Evolutionary conservation across 2,329 filamentous ascomycete species (phyloP).

Genomic region (Beauveria medogensis): DNA sequence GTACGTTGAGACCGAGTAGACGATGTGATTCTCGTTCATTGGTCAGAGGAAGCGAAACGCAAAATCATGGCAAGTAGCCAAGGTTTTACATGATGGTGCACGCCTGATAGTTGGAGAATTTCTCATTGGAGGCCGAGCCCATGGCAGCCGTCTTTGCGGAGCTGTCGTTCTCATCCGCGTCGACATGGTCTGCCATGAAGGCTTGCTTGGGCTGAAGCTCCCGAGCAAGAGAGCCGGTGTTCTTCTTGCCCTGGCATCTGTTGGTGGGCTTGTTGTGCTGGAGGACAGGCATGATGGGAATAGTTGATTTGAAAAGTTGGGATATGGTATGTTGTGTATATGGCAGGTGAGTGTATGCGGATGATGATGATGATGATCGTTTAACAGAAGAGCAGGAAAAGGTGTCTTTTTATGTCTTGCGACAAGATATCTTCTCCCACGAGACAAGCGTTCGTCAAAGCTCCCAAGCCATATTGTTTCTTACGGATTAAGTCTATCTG

Average conservation of each 20-base stretch:
- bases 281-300: not conserved
- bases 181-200: not conserved
- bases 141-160: not conserved
- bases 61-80: not conserved
- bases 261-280: not conserved
- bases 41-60: not conserved
- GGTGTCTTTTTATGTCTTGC: not conserved
- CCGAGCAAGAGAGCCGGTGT: not conserved
- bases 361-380: not conserved
- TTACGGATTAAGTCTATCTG: not conserved
- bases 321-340: not conserved
- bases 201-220: not conserved
- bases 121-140: not conserved
- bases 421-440: not conserved
- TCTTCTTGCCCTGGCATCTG: not conserved
- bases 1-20: not conserved
- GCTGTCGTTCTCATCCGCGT: not conserved
- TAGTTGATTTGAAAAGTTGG: not conserved
- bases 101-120: slow-evolving; percentile 1
- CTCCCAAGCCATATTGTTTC: slow-evolving; percentile 17
- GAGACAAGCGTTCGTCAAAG: slow-evolving; percentile 15
- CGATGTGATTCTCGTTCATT: not conserved
- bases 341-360: not conserved
- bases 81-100: not conserved
- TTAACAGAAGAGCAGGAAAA: not conserved